These are phyloP conservation scores for sunflower (Helianthus annuus) DNA, from an alignment of 129 eudicot species.

Conservation along the genomic window DNA sequence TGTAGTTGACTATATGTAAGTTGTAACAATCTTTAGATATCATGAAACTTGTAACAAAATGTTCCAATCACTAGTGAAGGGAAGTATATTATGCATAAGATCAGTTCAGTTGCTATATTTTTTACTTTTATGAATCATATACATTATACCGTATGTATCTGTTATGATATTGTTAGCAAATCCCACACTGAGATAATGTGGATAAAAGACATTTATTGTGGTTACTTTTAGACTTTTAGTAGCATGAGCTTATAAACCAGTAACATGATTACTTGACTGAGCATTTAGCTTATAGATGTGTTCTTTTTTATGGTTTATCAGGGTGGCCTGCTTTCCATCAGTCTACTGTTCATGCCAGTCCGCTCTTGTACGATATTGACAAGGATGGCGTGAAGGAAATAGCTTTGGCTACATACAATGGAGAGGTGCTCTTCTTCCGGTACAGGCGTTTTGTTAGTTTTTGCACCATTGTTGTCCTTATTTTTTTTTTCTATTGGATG, in stretches of 20 bases:
- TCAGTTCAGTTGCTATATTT: background rate
- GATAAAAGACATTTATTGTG: background rate
- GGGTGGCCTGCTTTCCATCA: conserved; percentile 99
- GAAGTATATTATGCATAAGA: background rate
- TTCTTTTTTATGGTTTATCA: conserved; percentile 32
- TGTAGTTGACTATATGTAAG: conserved; percentile 10
- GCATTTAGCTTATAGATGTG: conserved; percentile 6
- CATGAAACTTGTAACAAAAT: background rate
- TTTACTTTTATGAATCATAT: conserved; percentile 1
- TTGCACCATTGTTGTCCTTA: background rate
- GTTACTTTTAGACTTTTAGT: background rate
- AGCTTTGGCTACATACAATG: conserved; percentile 96
- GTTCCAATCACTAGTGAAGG: background rate
- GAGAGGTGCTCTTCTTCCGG: conserved; percentile 99
- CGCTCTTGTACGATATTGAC: conserved; percentile 92
- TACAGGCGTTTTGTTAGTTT: conserved; percentile 28
- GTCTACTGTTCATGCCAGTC: conserved; percentile 97
- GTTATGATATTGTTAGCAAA: background rate
- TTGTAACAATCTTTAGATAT: conserved; percentile 2
- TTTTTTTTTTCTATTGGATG: conserved; percentile 10
- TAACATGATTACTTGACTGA: conserved; percentile 13
- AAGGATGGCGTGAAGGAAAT: conserved; percentile 99
- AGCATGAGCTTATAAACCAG: background rate
- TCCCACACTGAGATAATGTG: background rate
- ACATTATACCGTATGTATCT: background rate